phyloP scores from a whole-genome alignment of 805 yeast species.

The Ogataea saltuana region DNA sequence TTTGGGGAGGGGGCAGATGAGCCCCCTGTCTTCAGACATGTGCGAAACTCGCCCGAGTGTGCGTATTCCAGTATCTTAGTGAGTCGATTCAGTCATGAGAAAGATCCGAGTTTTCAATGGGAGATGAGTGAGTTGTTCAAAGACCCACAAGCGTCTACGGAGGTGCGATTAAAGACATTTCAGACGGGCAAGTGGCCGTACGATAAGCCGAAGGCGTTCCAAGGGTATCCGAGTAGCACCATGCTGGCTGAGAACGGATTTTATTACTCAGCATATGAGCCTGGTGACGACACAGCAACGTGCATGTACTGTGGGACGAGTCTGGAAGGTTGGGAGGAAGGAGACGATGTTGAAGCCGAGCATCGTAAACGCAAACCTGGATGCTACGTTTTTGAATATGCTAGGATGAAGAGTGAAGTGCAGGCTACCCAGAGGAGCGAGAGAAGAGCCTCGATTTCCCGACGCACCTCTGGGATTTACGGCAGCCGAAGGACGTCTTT shows the following conservation, averaged over 20 bases:
- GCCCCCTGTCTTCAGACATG: constrained; percentile 27
- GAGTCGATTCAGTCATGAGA: constrained; percentile 16
- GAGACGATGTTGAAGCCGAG: constrained; percentile 62
- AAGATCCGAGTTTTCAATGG: constrained; percentile 21
- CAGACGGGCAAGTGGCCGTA: constrained; percentile 46
- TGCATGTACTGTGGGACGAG: constrained; percentile 67
- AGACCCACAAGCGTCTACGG: constrained; percentile 38
- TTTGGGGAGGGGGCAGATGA: constrained; percentile 12
- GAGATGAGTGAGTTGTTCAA: constrained; percentile 29
- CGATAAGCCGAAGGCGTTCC: constrained; percentile 25
- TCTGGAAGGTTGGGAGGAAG: constrained; percentile 69
- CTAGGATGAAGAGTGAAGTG: constrained; percentile 3
- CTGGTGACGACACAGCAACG: constrained; percentile 53
- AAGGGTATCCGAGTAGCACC: constrained; percentile 41
- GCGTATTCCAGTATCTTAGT: constrained; percentile 23
- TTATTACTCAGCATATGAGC: constrained; percentile 50
- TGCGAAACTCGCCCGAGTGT: constrained; percentile 31
- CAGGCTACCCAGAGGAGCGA: background rate
- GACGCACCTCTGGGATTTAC: constrained; percentile 21
- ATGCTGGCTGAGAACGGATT: constrained; percentile 65
- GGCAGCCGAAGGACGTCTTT: constrained; percentile 1
- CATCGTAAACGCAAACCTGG: constrained; percentile 48
- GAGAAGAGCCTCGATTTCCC: constrained; percentile 17
- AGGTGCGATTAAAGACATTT: constrained; percentile 43
- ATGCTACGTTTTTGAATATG: constrained; percentile 40